These are phyloP conservation scores for Venturia asperata DNA, from an alignment of 2,329 filamentous ascomycete species.

Conservation along the genomic window DNA sequence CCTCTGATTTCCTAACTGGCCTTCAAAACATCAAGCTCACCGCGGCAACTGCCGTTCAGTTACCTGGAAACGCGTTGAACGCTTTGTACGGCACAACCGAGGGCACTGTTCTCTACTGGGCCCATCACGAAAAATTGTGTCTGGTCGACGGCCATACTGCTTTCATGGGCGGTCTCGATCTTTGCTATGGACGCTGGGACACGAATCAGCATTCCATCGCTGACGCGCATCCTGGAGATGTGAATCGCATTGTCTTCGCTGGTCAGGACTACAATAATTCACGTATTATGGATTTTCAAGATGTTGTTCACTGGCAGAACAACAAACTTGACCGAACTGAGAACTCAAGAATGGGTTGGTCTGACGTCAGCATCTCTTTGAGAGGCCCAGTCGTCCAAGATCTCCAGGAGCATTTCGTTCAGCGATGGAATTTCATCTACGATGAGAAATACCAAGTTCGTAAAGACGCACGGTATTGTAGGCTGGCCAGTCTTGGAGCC, in stretches of 20 bases:
- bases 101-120: slow-evolving; percentile 82
- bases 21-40: slow-evolving; percentile 51
- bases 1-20: slow-evolving; percentile 47
- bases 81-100: slow-evolving; percentile 75
- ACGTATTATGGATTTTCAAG: slow-evolving; percentile 69
- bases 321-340: slow-evolving; percentile 79
- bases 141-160: slow-evolving; percentile 69
- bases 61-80: slow-evolving; percentile 67
- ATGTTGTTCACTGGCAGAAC: slow-evolving; percentile 68
- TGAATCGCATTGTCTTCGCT: slow-evolving; percentile 71
- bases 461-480: slow-evolving; percentile 31
- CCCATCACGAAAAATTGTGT: slow-evolving; percentile 87
- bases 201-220: slow-evolving; percentile 78
- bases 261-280: slow-evolving; percentile 94
- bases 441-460: slow-evolving; percentile 67
- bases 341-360: slow-evolving; percentile 87
- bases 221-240: slow-evolving; percentile 71
- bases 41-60: slow-evolving; percentile 51
- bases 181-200: slow-evolving; percentile 83
- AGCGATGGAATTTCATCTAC: slow-evolving; percentile 90
- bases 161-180: slow-evolving; percentile 87
- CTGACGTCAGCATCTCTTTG: slow-evolving; percentile 72
- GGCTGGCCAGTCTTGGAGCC: slow-evolving; percentile 1
- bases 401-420: slow-evolving; percentile 68
- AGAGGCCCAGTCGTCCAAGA: slow-evolving; percentile 68